Evolutionary conservation across 805 yeast species (phyloP), one percentile per base, ranked within the genome.

Genomic region (Starmerella vitae): DNA sequence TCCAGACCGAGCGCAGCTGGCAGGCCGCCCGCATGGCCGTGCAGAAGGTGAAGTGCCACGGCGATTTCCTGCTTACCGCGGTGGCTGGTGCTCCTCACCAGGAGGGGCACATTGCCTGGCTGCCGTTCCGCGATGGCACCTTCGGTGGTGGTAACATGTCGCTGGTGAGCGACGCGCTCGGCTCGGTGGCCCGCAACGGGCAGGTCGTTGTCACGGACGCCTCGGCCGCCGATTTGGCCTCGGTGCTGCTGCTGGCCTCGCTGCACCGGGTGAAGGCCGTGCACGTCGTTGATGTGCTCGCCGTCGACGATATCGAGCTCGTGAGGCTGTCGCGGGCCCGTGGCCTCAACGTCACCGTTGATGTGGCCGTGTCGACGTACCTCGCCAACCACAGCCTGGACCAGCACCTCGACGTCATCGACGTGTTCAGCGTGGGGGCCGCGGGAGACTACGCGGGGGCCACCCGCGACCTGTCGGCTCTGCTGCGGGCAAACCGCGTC

Each of bases 201-300:
- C 74, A 77, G 46, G 88, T 91, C 43, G 78, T 88, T 44, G 70
- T 86, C 47, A 84, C 95, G 30, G 96, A 88, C 62, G 95, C 97
- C 36, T 76, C 74, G 58, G 77, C 88, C 20, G 81, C 95, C 29
- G 88, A 84, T 54, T 68, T 88, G 55, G 97, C 97, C n/a, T 81
- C 94, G 3, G 78, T 86, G 33, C 66, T 88, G 58, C 70, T 88
- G 54, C 67, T 88, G 62, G 94, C 96, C 32, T 80, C 94, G 20
- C 70, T 88, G 57, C 85, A 82, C 67, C 71, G 66, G 63, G 41
- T 43, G 12, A 73, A 93, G 55, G 67, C 84, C 30, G 78, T 88
- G 48, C 97, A 88, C 61, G 76, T 88, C 52, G 82, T 94, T 40
- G 85, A 81, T 49, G 91, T 88, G 37, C 74, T 81, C 30, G 69